These are phyloP conservation scores for Cyclostephanos invisitatus DNA, from an alignment of 108 stramenopile genomes.

Conservation along the genomic window DNA sequence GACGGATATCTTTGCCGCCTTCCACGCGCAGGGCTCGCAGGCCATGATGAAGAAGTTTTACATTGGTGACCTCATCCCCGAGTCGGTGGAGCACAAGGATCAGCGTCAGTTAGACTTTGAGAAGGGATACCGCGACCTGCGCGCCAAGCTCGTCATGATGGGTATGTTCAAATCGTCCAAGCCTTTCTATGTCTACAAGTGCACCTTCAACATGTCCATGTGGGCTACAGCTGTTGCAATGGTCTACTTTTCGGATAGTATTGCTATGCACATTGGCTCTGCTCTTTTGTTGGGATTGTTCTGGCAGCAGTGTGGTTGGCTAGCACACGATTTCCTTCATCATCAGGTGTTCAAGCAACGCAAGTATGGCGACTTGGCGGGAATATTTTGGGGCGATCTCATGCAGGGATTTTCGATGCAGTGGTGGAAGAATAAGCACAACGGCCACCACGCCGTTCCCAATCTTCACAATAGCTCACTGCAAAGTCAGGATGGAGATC, in stretches of 20 bases:
- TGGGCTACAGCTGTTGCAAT: slow-evolving; percentile 80
- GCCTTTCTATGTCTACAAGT: slow-evolving; percentile 93
- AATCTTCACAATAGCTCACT: slow-evolving; percentile 92
- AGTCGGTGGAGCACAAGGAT: slow-evolving; percentile 77
- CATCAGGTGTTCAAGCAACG: slow-evolving; percentile 97
- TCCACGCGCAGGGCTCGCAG: slow-evolving; percentile 93
- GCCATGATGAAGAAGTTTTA: slow-evolving; percentile 89
- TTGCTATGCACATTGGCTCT: slow-evolving; percentile 78
- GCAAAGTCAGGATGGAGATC: slow-evolving; percentile 87
- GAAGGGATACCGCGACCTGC: slow-evolving; percentile 93
- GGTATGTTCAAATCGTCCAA: slow-evolving; percentile 94
- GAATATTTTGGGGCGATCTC: slow-evolving; percentile 94
- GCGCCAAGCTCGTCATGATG: slow-evolving; percentile 88
- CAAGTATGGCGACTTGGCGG: slow-evolving; percentile 89
- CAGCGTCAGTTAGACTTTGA: slow-evolving; percentile 89
- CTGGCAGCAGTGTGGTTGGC: slow-evolving; percentile 99
- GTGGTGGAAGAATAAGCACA: slow-evolving; percentile 99
- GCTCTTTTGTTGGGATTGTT: slow-evolving; percentile 93
- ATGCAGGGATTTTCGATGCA: slow-evolving; percentile 93
- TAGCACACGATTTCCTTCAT: slow-evolving; percentile 98
- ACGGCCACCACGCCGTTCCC: slow-evolving; percentile 98
- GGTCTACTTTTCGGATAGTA: slow-evolving; percentile 72
- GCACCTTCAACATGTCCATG: slow-evolving; percentile 81
- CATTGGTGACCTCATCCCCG: slow-evolving; percentile 91
- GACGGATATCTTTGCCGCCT: slow-evolving; percentile 98